Base-by-base conservation (phyloP, 2,329 filamentous ascomycete genomes). In the Dactylella cylindrospora region DNA sequence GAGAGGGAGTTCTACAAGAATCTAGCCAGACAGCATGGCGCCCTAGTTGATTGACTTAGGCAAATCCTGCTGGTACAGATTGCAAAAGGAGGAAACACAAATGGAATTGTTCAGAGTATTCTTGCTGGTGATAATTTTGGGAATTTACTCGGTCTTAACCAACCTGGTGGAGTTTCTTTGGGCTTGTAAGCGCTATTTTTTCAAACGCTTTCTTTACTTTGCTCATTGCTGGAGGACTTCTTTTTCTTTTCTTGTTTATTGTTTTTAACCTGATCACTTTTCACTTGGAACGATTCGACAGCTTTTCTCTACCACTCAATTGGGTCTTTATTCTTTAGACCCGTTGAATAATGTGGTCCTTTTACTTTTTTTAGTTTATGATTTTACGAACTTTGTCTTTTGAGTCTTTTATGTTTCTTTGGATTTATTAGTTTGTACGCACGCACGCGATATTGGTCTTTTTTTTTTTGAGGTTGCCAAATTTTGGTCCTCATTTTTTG, bases 1-100 rank as follows among this genome's bases (percentile, higher is more conserved):
- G 74, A 74, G 66, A 71, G 80, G 65, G 80, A 62, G 43, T 62
- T 43, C 43, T 62, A 62, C 32, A 62, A 53, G 49, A 54, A 53
- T 23, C 57, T 62, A 20, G 57, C 57, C 43, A 49, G 57, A 17
- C 57, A 62, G 49, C 57, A 62, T 41, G 57, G 57, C 41, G 57
- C 57, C 15, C 31, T 54, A 44, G 57, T 62, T 15, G 57, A 62
- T 44, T 62, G 57, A 62, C 57, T 62, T 36, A 17, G 38, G 57
- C 43, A 54, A 39, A 50, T 62, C 36, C 46, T 62, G 2, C 28
- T 44, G 31, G 20, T 36, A 25, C 38, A 50, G 49, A 49, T 46
- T 15, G 31, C 22, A 12, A 44, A 20, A 10, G 38, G 13, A 43
- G 20, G 26, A 10, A 10, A 17, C 36, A 35, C 28, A 22, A 41